These are phyloP conservation scores for Melocanna baccifera DNA, from an alignment of 176 grass and related monocot genomes.

Conservation along the genomic window DNA sequence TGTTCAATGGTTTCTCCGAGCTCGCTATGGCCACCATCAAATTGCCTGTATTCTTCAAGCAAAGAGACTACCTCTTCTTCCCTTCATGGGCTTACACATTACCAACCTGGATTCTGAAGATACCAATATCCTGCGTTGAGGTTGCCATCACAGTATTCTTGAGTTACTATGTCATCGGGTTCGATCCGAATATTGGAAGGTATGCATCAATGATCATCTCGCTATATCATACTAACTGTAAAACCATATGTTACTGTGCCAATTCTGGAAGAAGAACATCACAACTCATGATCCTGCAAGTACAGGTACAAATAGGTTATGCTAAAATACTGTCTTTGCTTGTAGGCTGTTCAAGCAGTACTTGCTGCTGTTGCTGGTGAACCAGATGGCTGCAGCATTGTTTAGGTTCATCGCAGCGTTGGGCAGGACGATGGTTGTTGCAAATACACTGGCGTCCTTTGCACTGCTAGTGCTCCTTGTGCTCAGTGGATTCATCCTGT, in stretches of 20 bases:
- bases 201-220: constrained; percentile 19
- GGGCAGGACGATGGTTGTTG: constrained; percentile 56
- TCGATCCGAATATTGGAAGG: constrained; percentile 63
- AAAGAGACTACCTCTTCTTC: constrained; percentile 68
- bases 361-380: constrained; percentile 48
- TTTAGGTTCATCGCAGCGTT: constrained; percentile 56
- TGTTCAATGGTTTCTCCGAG: constrained; percentile 77
- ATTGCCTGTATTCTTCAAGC: constrained; percentile 75
- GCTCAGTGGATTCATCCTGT: constrained; percentile 61
- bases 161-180: constrained; percentile 70
- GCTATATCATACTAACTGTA: not conserved
- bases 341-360: constrained; percentile 63
- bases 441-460: constrained; percentile 62
- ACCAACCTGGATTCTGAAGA: constrained; percentile 74
- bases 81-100: constrained; percentile 65
- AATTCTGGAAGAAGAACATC: not conserved
- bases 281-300: not conserved
- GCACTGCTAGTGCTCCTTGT: constrained; percentile 50
- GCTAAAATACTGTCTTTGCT: not conserved
- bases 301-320: not conserved
- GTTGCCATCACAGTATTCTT: constrained; percentile 61
- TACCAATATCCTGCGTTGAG: constrained; percentile 54
- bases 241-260: not conserved
- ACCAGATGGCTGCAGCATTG: constrained; percentile 59
- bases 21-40: constrained; percentile 66